Evolutionary conservation across 352 stramenopile species (phyloP), one percentile per base, ranked within the genome.

Genomic region (Sclerospora graminicola): DNA sequence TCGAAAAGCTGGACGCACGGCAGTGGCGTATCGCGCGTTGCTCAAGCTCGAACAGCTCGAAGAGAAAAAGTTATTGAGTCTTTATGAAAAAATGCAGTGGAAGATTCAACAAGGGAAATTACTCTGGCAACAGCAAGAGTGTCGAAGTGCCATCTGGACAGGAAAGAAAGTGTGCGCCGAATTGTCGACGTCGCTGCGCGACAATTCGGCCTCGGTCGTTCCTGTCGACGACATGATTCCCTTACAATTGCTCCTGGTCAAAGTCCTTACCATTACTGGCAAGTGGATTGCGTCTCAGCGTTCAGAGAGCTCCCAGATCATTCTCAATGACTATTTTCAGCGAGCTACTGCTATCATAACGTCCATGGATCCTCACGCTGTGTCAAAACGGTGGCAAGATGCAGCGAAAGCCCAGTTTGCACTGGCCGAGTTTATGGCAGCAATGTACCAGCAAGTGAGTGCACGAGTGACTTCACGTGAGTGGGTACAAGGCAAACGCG

Each of bases 251-350:
- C 41, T 88, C 4, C 73, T 74, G 15, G 68, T 87, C 2, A 56
- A 71, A 19, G 69, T 70, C 4, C 46, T 94, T 18, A 88, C 78
- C 2, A 66, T 77, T 6, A 95, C 86, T 31, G 90, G 92, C 11
- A 84, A 87, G 34, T 98, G 92, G 93, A 85, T 98, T 54, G 82
- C 84, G 14, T 84, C 86, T 43, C 86, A 97, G 52, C 89, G 92
- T 41, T 89, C 91, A 1, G 89, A 97, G 48, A 84, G 78, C 55
- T 93, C 82, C 6, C 74, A 86, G 61, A 63, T 80, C n/a, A 94
- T 98, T 63, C 63, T 97, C 1, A 78, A 95, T n/a, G 73, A 85
- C 0, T 97, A 93, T 53, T 83, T 98, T 19, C 60, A 88, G 35
- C 84, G 83, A 45, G 89, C 90, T 32, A 82, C 78, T 0, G 44